Evolutionary conservation across 2,329 filamentous ascomycete species (phyloP), one percentile per base, ranked within the genome.

Genomic region (Penicillium sp.): DNA sequence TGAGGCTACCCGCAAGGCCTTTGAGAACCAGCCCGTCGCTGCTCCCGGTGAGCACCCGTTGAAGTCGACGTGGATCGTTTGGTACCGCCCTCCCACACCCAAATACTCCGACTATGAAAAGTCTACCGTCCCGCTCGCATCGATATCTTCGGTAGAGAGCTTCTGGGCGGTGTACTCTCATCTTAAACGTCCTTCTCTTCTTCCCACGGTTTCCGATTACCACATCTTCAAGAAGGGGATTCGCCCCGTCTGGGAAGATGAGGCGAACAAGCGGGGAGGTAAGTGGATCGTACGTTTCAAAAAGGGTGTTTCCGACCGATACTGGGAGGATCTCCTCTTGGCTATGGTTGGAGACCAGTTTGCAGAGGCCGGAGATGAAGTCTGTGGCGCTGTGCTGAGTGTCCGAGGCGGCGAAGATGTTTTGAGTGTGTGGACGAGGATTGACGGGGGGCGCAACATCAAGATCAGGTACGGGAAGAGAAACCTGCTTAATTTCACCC

Each of bases 71-170:
- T 98, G 93, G 93, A 84, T 95, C 31, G 88, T 97, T 68, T 97
- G 93, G 89, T 98, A 94, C 72, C 82, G 93, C 52, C 93, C 93
- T 34, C 93, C 93, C 43, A 95, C 94, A 61, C 90, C 88, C 58
- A 98, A 98, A 74, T 93, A 91, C 57, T 91, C 93, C 64, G 91
- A 97, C 70, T 98, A 98, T 69, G 93, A 98, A 70, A 95, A 97
- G 72, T 97, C 91, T 6, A 83, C 95, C 54, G 86, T 93, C 62
- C 82, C 89, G 34, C 82, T 97, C 64, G 91, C 88, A 61, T 80
- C 80, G 49, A 87, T 95, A 64, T 79, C 79, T 53, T 88, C 87
- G 6, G 88, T 81, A 43, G 89, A 97, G 71, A 87, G 93, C 52
- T 97, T 98, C 67, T 96, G 89, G 82, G 78, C 81, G 42, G 83